Percentiles rank a stretch among this genome's conserved stretches.
These are phyloP conservation scores for Claviceps monticola DNA, from an alignment of 2,329 filamentous ascomycete genomes.

Conservation along the genomic window DNA sequence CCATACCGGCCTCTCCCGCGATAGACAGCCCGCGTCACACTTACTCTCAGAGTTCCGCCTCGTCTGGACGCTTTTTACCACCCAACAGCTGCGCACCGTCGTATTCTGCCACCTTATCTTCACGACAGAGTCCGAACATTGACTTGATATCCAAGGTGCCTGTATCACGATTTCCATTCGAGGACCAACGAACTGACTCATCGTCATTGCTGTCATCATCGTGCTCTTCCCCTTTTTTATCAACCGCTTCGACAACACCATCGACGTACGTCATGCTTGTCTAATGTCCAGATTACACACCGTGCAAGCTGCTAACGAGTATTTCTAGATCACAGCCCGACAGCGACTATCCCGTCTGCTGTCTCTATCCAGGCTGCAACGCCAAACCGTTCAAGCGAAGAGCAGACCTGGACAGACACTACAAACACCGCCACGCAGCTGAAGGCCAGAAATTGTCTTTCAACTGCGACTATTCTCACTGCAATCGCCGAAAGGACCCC, in stretches of 20 bases:
- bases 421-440: conserved; percentile 32
- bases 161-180: conserved; percentile 6
- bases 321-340: conserved; percentile 7
- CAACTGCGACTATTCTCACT: conserved; percentile 38
- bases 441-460: conserved; percentile 28
- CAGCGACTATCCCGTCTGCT: conserved; percentile 23
- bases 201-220: not conserved
- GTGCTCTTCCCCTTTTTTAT: not conserved
- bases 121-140: conserved; percentile 9
- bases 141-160: conserved; percentile 8
- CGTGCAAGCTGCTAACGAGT: not conserved
- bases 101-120: conserved; percentile 4
- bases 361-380: conserved; percentile 27
- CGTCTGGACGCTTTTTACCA: not conserved
- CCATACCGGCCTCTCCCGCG: conserved; percentile 1
- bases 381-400: conserved; percentile 34
- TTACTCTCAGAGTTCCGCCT: conserved; percentile 1
- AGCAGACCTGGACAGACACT: conserved; percentile 42
- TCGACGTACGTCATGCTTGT: not conserved
- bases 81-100: conserved; percentile 3
- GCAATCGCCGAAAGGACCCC: conserved; percentile 28
- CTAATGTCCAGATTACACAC: not conserved
- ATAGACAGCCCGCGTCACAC: not conserved
- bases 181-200: conserved; percentile 6
- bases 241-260: no score